Evolutionary conservation across 495 filamentous ascomycete species (phyloP).

Genomic region (Penicillium pulvis): DNA sequence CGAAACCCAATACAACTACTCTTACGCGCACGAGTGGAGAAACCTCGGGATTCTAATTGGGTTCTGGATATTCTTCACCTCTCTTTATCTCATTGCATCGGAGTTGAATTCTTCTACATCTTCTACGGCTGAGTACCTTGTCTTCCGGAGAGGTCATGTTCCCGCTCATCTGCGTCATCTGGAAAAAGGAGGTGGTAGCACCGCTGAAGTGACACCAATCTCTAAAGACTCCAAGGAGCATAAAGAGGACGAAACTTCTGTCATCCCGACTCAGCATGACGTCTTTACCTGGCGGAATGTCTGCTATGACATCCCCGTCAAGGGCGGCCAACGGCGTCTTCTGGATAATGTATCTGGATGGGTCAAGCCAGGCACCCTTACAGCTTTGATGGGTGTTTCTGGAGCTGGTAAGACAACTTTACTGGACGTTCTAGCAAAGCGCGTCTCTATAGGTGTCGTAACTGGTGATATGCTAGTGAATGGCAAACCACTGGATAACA

Average conservation of each 20-base stretch:
- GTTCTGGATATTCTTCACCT: conserved; percentile 64
- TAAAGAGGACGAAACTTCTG: conserved; percentile 24
- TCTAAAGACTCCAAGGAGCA: conserved; percentile 22
- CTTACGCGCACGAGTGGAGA: conserved; percentile 62
- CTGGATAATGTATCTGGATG: conserved; percentile 66
- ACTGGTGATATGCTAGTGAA: conserved; percentile 58
- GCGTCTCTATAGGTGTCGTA: conserved; percentile 55
- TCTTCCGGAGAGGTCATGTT: conserved; percentile 45
- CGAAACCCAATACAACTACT: conserved; percentile 55
- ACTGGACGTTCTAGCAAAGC: conserved; percentile 61
- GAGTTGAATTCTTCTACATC: conserved; percentile 47
- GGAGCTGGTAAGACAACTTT: conserved; percentile 71
- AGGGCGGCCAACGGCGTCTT: conserved; percentile 58
- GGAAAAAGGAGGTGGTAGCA: conserved; percentile 28
- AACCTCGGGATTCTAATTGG: conserved; percentile 67
- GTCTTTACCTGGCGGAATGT: conserved; percentile 79
- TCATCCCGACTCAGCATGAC: conserved; percentile 53
- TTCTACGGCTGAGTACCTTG: conserved; percentile 45
- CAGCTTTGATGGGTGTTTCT: conserved; percentile 63
- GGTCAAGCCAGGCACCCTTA: conserved; percentile 70
- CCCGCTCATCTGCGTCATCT: conserved; percentile 36
- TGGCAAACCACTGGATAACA: conserved; percentile 60
- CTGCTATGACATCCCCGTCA: conserved; percentile 67
- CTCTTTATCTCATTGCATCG: conserved; percentile 46
- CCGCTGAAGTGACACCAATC: conserved; percentile 19